Percentiles rank a stretch among this genome's conserved stretches.
These are phyloP conservation scores for Plasmodium sp. DNA, from an alignment of 169 alveolate genomes.

Conservation along the genomic window DNA sequence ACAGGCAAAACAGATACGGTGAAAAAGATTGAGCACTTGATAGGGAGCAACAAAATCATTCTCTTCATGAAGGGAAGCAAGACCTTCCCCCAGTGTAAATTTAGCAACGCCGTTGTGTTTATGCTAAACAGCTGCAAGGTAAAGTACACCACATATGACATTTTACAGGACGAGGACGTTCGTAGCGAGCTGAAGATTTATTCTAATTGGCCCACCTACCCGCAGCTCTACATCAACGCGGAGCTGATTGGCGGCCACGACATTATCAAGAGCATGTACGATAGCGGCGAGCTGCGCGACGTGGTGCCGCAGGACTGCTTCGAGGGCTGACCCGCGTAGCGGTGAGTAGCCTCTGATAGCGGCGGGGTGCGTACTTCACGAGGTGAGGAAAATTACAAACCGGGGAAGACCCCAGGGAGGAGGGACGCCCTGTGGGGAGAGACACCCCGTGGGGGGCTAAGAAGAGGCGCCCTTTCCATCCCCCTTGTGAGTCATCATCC, in stretches of 20 bases:
- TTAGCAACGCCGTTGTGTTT: slow-evolving; percentile 84
- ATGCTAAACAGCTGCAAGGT: slow-evolving; percentile 80
- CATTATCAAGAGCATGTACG: slow-evolving; percentile 83
- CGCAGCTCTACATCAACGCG: slow-evolving; percentile 88
- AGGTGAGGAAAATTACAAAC: neutral
- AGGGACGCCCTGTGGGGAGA: neutral
- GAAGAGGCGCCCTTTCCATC: neutral
- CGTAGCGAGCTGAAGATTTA: slow-evolving; percentile 91
- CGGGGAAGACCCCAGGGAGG: neutral
- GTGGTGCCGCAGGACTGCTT: slow-evolving; percentile 78
- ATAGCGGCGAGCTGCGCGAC: slow-evolving; percentile 71
- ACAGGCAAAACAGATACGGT: neutral
- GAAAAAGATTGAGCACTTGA: slow-evolving; percentile 56
- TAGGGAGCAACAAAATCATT: slow-evolving; percentile 77
- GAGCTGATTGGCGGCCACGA: slow-evolving; percentile 86
- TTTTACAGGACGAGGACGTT: slow-evolving; percentile 88
- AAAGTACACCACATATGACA: slow-evolving; percentile 86
- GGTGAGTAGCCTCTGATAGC: neutral
- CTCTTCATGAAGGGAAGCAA: slow-evolving; percentile 89
- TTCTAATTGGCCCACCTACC: slow-evolving; percentile 95
- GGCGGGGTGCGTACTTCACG: too few relatives aligned
- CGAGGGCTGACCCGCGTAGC: neutral
- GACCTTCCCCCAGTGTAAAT: slow-evolving; percentile 84
- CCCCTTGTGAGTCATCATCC: neutral
- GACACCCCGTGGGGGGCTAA: neutral